Conservation (phyloP, 768 basidiomycete genomes). For the Leccinum sublutescens region DNA sequence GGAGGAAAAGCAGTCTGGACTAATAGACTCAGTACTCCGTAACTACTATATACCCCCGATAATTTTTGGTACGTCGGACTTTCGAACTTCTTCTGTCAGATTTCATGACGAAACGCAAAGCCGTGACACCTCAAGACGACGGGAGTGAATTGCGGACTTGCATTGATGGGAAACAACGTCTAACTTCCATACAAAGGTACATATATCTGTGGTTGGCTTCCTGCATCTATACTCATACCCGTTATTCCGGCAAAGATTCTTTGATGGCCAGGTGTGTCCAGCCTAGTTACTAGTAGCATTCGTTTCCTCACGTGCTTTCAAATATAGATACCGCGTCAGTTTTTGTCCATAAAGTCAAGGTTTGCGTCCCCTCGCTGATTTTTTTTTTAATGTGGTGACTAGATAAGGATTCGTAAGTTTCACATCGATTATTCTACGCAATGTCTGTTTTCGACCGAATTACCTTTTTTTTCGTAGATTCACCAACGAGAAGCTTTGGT, state of each 20-base stretch:
- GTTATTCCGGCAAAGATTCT: slow-evolving; percentile 40
- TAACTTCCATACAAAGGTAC: slow-evolving; percentile 64
- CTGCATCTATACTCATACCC: background rate
- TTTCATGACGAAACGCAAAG: slow-evolving; percentile 26
- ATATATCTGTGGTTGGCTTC: background rate
- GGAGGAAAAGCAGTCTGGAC: slow-evolving; percentile 53
- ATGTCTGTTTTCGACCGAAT: background rate
- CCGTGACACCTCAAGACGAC: slow-evolving; percentile 38
- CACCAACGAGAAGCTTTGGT: slow-evolving; percentile 40
- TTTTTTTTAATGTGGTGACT: background rate
- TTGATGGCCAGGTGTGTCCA: slow-evolving; percentile 50
- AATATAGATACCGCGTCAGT: slow-evolving; percentile 45
- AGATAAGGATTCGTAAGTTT: slow-evolving; percentile 43
- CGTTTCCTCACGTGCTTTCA: slow-evolving; percentile 2
- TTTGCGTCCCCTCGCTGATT: slow-evolving; percentile 8
- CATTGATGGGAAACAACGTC: slow-evolving; percentile 72
- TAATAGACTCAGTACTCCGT: slow-evolving; percentile 63
- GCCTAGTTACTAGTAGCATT: background rate
- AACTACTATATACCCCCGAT: slow-evolving; percentile 69
- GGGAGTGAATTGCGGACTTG: slow-evolving; percentile 49
- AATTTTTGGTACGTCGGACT: slow-evolving; percentile 50
- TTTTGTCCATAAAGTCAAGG: background rate
- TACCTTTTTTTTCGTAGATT: slow-evolving; percentile 12
- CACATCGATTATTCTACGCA: background rate
- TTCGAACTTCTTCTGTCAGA: background rate